Conservation (phyloP, 2,329 filamentous ascomycete species). For the Aspergillus pseudotamarii region DNA sequence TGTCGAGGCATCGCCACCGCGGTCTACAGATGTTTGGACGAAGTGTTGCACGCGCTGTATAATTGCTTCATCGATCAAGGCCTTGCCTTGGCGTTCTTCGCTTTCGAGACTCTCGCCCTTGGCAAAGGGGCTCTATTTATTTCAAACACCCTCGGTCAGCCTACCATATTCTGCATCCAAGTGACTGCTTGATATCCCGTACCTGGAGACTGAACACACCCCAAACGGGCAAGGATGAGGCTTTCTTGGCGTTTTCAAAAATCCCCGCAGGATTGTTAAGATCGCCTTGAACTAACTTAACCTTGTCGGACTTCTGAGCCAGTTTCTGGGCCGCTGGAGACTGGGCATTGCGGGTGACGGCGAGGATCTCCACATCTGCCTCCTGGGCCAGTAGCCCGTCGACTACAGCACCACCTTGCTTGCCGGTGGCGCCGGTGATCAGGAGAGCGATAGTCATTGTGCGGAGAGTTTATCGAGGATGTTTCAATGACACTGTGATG, state of each 20-base stretch:
- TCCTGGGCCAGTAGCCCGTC: constrained; percentile 32
- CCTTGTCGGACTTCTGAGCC: constrained; percentile 46
- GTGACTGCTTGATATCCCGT: constrained; percentile 3
- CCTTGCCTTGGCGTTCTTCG: constrained; percentile 60
- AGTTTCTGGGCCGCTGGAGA: constrained; percentile 57
- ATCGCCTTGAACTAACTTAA: constrained; percentile 62
- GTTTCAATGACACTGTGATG: neutral
- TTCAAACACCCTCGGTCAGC: neutral
- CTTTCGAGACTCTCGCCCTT: constrained; percentile 4
- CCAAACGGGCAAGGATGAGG: constrained; percentile 50
- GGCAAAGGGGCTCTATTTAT: neutral
- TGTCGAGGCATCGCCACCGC: constrained; percentile 58
- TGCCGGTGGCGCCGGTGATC: constrained; percentile 45
- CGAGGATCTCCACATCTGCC: constrained; percentile 56
- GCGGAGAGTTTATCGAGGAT: neutral
- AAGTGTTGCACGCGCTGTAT: constrained; percentile 61
- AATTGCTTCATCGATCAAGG: constrained; percentile 61
- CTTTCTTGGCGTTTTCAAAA: constrained; percentile 50
- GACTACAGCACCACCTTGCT: constrained; percentile 44
- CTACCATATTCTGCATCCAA: neutral
- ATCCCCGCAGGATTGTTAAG: constrained; percentile 55
- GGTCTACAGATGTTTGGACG: constrained; percentile 66
- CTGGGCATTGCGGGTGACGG: constrained; percentile 60
- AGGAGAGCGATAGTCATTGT: constrained; percentile 20
- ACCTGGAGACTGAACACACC: constrained; percentile 67